Evolutionary conservation across 2,329 filamentous ascomycete species (phyloP).

Genomic region (Periconia sp.): DNA sequence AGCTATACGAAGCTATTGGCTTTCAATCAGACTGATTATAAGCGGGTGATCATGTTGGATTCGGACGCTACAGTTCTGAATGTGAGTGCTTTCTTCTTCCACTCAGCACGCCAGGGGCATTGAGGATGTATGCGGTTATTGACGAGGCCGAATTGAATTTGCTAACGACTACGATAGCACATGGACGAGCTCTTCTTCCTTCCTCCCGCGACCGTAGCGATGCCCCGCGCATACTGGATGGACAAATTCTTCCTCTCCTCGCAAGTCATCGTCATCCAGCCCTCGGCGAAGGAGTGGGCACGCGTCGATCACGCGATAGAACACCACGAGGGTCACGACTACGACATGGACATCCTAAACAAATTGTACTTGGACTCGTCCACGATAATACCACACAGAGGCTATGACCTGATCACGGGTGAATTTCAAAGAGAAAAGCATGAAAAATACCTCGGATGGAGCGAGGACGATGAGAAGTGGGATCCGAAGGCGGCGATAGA

Average conservation of each 20-base stretch:
- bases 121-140: no score
- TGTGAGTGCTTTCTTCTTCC: conserved; percentile 5
- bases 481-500: conserved; percentile 59
- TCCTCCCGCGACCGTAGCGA: conserved; percentile 63
- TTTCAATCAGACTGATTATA: conserved; percentile 68
- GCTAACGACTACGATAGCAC: conserved; percentile 43
- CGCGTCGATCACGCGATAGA: conserved; percentile 24
- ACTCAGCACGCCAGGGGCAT: no score
- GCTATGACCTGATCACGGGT: conserved; percentile 63
- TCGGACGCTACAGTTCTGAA: conserved; percentile 64
- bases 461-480: conserved; percentile 55
- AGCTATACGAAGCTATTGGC: conserved; percentile 70
- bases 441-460: conserved; percentile 51
- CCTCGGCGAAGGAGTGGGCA: conserved; percentile 58
- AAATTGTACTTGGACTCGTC: conserved; percentile 60
- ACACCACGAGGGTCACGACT: conserved; percentile 32
- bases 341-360: conserved; percentile 71
- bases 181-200: conserved; percentile 73
- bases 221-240: conserved; percentile 74
- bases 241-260: conserved; percentile 57
- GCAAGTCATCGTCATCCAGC: conserved; percentile 64
- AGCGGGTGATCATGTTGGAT: conserved; percentile 60
- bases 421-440: conserved; percentile 64
- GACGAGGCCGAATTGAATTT: no score
- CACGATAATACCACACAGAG: conserved; percentile 56